Base-by-base conservation (phyloP, 2,329 filamentous ascomycete genomes). In the Hypoxylon sp. region DNA sequence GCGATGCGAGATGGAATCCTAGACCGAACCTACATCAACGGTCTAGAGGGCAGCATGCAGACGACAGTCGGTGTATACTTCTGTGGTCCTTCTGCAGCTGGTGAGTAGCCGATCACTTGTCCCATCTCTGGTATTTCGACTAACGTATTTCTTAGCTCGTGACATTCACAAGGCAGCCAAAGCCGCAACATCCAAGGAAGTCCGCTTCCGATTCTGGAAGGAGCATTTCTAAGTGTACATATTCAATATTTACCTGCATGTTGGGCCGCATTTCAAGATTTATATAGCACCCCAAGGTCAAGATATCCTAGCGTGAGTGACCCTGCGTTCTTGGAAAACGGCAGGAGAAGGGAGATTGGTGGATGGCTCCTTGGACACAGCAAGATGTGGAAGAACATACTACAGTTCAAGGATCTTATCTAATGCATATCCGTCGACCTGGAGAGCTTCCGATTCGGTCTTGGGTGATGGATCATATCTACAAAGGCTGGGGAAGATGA, bases 121-220 rank as follows among this genome's bases (percentile, higher is more conserved):
- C 26, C 20, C 4, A 20, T 2, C 7, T 50, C 12, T 2, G 4
- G 38, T 18, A 5, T 8, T 36, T 28, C n/a, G 64, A 44, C 80
- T 84, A 76, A 84, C 76, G 33, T n/a, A 9, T n/a, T 49, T 49
- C 46, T 83, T 86, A 80, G 95, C 95, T 5, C 87, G 93, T 70
- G 88, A 93, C 74, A 97, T 99, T 77, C 91, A 92, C 79, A 87
- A 88, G 76, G 94, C 95, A 14, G 91, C 92, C 71, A 91, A 91
- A 75, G 78, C 83, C 55, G 90, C 91, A 14, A 92, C 89, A 11
- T 89, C 87, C 36, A 87, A 87, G 67, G 92, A 97, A 71, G 93
- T 99, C 61, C 88, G 90, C 74, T 99, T 98, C 83, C 92, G 93
- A 73, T 99, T 99, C 84, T 99, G 96, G 96, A 99, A 99, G 83